Base-by-base conservation (phyloP, 139 green algal species). In the Chlamydomonas urium region DNA sequence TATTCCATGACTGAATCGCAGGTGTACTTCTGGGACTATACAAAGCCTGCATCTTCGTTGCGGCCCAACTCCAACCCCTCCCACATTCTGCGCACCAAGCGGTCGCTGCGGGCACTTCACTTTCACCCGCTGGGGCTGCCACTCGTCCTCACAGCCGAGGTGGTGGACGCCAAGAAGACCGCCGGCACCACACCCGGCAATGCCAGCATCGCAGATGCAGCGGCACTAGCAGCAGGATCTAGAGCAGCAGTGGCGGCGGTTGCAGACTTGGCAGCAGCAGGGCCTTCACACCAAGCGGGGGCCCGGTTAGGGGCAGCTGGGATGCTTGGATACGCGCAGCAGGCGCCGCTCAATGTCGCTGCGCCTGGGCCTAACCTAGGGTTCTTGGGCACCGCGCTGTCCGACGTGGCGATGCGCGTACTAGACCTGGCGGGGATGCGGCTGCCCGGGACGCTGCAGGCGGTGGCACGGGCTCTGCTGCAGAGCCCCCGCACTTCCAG, bases 141-240 rank as follows among this genome's bases (percentile, higher is more conserved):
- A 5, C 53, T 97, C 8, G 68, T 97, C 28, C 78, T 97, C 24
- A 94, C 90, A 0, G 92, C 92, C 0, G 92, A 97, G 78, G 91
- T 97, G n/a, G 60, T 67, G 26, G 60, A 67, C 32, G 42, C 10
- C 60, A 67, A 67, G 60, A 42, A 26, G 60, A 17, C 42, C 14
- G 42, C 42, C 14, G 60, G 53, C 53, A 56, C 45, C 45, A 56
- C 45, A 56, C 17, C 17, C 45, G 45, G 45, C 17, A 26, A 26
- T 32, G 24, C 53, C 6, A 26, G 26, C 26, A 14, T 36, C 10
- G n/a, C 14, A 33, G 53, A 63, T 36, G 53, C 53, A 10, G 26
- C 24, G 24, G 53, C 53, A 34, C n/a, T n/a, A n/a, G n/a, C n/a
- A n/a, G n/a, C n/a, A n/a, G n/a, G n/a, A n/a, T n/a, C n/a, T n/a